These are phyloP conservation scores for Carex arenaria DNA, from an alignment of 202 grass and related monocot species.

Conservation along the genomic window DNA sequence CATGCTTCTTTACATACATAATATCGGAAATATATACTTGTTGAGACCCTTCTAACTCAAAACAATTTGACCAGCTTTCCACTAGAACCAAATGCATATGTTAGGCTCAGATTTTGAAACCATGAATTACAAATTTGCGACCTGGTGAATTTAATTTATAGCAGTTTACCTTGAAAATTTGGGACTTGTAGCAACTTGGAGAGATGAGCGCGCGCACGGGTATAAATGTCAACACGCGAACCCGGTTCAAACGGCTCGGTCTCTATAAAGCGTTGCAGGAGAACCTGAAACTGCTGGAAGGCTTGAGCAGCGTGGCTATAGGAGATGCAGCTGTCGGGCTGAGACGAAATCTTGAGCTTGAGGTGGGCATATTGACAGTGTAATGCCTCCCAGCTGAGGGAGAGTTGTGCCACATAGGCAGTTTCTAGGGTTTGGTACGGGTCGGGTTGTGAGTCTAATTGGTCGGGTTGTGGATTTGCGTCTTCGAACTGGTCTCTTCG, in stretches of 20 bases:
- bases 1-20: background rate
- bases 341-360: constrained; percentile 53
- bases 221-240: constrained; percentile 63
- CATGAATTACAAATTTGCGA: background rate
- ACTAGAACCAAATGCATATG: background rate
- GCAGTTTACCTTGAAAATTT: constrained; percentile 71
- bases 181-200: constrained; percentile 95
- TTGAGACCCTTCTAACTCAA: background rate
- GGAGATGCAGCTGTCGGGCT: constrained; percentile 47
- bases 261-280: constrained; percentile 88
- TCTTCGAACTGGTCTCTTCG: constrained; percentile 46
- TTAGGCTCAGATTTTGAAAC: background rate
- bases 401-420: constrained; percentile 78
- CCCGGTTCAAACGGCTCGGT: constrained; percentile 90
- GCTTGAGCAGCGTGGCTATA: constrained; percentile 73
- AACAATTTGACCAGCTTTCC: background rate
- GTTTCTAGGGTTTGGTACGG: constrained; percentile 69
- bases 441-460: constrained; percentile 37
- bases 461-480: constrained; percentile 31
- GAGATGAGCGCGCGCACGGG: constrained; percentile 45
- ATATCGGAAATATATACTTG: background rate
- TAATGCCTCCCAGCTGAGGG: constrained; percentile 88
- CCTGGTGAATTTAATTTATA: background rate
- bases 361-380: constrained; percentile 79
- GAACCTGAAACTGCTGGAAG: constrained; percentile 94